phyloP scores from a whole-genome alignment of 2,329 filamentous ascomycete species.

The Trichoderma afroharzianum region DNA sequence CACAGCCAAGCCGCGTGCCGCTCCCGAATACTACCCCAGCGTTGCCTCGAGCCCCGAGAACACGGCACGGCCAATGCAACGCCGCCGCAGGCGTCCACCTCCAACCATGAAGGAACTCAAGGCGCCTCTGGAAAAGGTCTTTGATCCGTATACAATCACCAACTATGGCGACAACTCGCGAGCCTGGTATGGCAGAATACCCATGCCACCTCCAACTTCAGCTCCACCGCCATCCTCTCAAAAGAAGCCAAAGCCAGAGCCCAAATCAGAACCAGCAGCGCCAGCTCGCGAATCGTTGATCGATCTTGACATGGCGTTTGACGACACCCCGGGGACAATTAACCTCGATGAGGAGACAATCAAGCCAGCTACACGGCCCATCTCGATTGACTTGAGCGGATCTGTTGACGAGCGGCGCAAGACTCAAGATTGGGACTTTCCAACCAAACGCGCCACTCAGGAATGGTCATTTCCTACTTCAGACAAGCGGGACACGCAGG shows the following conservation, averaged over 20 bases:
- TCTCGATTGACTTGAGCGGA: slow-evolving; percentile 15
- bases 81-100: slow-evolving; percentile 38
- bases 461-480: slow-evolving; percentile 30
- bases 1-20: neutral
- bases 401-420: slow-evolving; percentile 12
- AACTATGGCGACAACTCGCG: slow-evolving; percentile 45
- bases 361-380: slow-evolving; percentile 13
- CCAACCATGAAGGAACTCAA: slow-evolving; percentile 41
- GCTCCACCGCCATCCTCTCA: slow-evolving; percentile 38
- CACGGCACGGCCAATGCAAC: slow-evolving; percentile 17
- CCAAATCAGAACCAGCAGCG: neutral
- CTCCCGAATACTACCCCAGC: slow-evolving; percentile 4
- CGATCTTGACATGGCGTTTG: slow-evolving; percentile 43
- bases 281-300: slow-evolving; percentile 40
- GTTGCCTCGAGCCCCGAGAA: slow-evolving; percentile 12
- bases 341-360: slow-evolving; percentile 16
- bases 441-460: slow-evolving; percentile 10
- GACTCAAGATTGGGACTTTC: slow-evolving; percentile 14
- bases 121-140: slow-evolving; percentile 45
- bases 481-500: slow-evolving; percentile 26
- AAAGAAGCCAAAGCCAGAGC: neutral
- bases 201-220: slow-evolving; percentile 35
- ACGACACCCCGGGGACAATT: slow-evolving; percentile 19
- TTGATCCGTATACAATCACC: slow-evolving; percentile 45
- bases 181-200: slow-evolving; percentile 37